Percentiles rank a stretch among this genome's conserved stretches.
Conservation (phyloP, 2,329 filamentous ascomycete species). For the Sarocladium kiliense region DNA sequence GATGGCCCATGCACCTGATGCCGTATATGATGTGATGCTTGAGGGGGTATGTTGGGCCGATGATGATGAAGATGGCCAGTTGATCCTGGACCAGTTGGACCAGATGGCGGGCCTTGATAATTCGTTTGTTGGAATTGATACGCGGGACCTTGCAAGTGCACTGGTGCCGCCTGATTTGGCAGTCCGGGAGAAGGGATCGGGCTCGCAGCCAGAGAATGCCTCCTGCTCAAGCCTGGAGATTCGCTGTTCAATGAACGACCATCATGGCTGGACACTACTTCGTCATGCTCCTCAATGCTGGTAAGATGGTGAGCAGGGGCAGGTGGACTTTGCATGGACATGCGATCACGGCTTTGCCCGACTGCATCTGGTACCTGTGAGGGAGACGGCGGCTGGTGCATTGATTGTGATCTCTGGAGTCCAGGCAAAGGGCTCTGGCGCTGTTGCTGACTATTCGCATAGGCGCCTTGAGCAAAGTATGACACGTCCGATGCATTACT, state of each 20-base stretch:
- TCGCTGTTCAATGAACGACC: background rate
- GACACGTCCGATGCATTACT: background rate
- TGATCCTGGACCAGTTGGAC: background rate
- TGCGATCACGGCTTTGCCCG: background rate
- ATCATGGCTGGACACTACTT: background rate
- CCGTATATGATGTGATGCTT: background rate
- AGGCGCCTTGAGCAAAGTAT: background rate
- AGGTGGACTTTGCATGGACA: background rate
- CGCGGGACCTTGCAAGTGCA: background rate
- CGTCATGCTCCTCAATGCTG: conserved; percentile 4
- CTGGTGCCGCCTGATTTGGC: background rate
- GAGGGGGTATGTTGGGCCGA: background rate
- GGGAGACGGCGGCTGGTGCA: background rate
- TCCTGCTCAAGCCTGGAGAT: background rate
- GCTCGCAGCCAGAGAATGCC: background rate
- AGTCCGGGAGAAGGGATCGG: background rate
- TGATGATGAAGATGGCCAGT: background rate
- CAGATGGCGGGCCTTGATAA: background rate
- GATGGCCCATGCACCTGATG: background rate
- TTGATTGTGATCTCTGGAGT: background rate
- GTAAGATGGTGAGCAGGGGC: background rate
- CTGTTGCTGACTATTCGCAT: background rate
- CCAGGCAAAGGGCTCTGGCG: background rate
- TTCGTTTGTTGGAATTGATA: background rate
- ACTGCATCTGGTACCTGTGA: background rate